phyloP scores from a whole-genome alignment of 805 yeast genomes.

The Helenozyma baotianmanensis region DNA sequence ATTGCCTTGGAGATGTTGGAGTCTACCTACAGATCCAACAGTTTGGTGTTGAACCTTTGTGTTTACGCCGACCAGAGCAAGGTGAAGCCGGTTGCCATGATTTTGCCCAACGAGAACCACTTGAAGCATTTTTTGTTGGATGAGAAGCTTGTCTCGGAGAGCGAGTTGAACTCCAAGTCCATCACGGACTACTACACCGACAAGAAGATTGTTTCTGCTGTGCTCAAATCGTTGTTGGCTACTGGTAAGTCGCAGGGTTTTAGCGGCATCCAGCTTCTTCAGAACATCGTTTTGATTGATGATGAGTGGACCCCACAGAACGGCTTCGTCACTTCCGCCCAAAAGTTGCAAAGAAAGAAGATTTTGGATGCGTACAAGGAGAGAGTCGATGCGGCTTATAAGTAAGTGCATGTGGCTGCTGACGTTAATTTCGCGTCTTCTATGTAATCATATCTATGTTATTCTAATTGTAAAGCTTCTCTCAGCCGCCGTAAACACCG shows the following conservation, averaged over 20 bases:
- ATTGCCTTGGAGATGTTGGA: slow-evolving; percentile 95
- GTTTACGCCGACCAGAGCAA: slow-evolving; percentile 86
- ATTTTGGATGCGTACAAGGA: slow-evolving; percentile 67
- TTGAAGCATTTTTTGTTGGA: slow-evolving; percentile 54
- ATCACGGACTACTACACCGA: slow-evolving; percentile 52
- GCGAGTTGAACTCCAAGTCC: slow-evolving; percentile 40
- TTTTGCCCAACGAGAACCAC: slow-evolving; percentile 72
- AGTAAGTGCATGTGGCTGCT: background rate
- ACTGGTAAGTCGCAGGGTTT: slow-evolving; percentile 83
- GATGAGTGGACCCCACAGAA: slow-evolving; percentile 98
- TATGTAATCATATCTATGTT: background rate
- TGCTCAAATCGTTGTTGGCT: slow-evolving; percentile 54
- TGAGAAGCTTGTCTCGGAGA: slow-evolving; percentile 44
- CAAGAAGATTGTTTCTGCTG: slow-evolving; percentile 48
- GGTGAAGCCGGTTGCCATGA: slow-evolving; percentile 89
- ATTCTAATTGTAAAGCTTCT: background rate
- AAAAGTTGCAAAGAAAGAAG: slow-evolving; percentile 90
- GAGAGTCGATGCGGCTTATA: slow-evolving; percentile 64
- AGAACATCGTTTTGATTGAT: slow-evolving; percentile 71
- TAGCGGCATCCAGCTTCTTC: slow-evolving; percentile 77
- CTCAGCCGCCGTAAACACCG: slow-evolving; percentile 39
- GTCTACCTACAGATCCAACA: slow-evolving; percentile 80
- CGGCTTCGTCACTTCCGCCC: slow-evolving; percentile 92
- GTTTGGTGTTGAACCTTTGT: slow-evolving; percentile 74
- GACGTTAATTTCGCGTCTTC: background rate